Evolutionary conservation across 2,329 filamentous ascomycete species (phyloP), one percentile per base, ranked within the genome.

Genomic region (Penicillium sp.): DNA sequence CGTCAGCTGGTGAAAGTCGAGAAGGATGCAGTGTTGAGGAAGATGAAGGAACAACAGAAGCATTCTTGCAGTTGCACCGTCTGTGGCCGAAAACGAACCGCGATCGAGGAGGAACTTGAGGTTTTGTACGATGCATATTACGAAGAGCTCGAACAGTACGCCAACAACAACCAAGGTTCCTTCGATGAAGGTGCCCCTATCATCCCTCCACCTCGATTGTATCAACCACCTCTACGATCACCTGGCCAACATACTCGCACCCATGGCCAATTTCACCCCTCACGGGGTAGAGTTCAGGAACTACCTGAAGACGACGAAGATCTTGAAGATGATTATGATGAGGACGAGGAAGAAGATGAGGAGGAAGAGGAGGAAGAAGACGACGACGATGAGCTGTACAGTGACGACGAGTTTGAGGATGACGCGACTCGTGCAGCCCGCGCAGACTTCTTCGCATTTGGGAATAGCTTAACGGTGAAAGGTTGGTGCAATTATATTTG

Each of bases 41-140:
- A 99, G 80, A 99, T 99, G 94, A 99, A 99, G 80, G 94, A 99
- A 74, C 94, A 99, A 74, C 94, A 99, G 73, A 97, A 97, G 75
- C 92, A 97, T 72, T 97, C 93, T 2, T 99, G 94, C 79, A 97
- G 92, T 71, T 99, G 94, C 74, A 95, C 91, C 4, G 93, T 99
- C 33, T 99, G 94, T 72, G 94, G 94, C 46, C 85, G 94, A 60
- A 99, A 99, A 78, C 86, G 94, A 47, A 96, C 89, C 10, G 94
- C 94, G 32, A 99, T 99, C 62, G 94, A 99, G 74, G 94, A 99
- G 75, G 94, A 99, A 74, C 80, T 99, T 10, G 94, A 99, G 70
- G 92, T 96, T 15, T 83, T 99, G 10, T 99, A 99, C 74, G 94
- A 99, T 76, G 93, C 93, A 57, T 99, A 99, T 75, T 99, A 99